phyloP scores from a whole-genome alignment of 2,329 filamentous ascomycete genomes.

The Fusarium longipes region DNA sequence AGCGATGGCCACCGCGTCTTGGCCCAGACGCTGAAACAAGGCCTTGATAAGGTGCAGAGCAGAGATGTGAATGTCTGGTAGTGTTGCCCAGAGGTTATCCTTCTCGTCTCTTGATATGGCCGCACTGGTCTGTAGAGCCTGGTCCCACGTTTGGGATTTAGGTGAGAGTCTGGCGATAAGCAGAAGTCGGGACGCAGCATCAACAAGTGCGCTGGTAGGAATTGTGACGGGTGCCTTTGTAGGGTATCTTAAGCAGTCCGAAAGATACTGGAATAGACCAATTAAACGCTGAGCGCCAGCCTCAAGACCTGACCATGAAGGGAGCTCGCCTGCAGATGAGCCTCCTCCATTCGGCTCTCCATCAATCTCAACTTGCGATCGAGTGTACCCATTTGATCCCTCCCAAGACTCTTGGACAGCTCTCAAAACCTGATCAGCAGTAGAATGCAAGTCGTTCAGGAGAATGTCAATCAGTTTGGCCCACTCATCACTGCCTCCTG shows the following conservation, averaged over 20 bases:
- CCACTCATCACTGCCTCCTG: constrained; percentile 83
- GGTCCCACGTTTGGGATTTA: constrained; percentile 59
- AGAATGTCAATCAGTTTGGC: constrained; percentile 70
- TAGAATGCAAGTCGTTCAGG: constrained; percentile 73
- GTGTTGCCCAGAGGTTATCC: constrained; percentile 77
- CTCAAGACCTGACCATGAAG: constrained; percentile 78
- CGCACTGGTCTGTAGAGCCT: constrained; percentile 72
- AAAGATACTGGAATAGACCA: constrained; percentile 73
- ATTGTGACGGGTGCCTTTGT: constrained; percentile 75
- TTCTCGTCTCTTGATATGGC: constrained; percentile 84
- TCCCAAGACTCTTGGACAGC: constrained; percentile 86
- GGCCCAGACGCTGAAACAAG: constrained; percentile 68
- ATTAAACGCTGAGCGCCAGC: constrained; percentile 77
- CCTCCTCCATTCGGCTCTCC: constrained; percentile 61
- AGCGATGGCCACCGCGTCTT: constrained; percentile 67
- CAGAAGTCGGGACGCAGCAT: constrained; percentile 76
- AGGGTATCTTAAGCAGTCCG: constrained; percentile 69
- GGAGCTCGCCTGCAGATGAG: constrained; percentile 63
- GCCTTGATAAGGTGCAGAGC: constrained; percentile 71
- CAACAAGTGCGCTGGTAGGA: constrained; percentile 74
- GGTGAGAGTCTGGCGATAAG: constrained; percentile 68
- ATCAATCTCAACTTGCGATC: constrained; percentile 58
- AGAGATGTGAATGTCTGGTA: constrained; percentile 80
- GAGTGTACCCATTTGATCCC: constrained; percentile 65
- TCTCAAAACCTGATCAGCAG: constrained; percentile 81